Percentiles rank a stretch among this genome's conserved stretches.
These are phyloP conservation scores for Psilocybe subaeruginosa DNA, from an alignment of 768 basidiomycete species.

Conservation along the genomic window DNA sequence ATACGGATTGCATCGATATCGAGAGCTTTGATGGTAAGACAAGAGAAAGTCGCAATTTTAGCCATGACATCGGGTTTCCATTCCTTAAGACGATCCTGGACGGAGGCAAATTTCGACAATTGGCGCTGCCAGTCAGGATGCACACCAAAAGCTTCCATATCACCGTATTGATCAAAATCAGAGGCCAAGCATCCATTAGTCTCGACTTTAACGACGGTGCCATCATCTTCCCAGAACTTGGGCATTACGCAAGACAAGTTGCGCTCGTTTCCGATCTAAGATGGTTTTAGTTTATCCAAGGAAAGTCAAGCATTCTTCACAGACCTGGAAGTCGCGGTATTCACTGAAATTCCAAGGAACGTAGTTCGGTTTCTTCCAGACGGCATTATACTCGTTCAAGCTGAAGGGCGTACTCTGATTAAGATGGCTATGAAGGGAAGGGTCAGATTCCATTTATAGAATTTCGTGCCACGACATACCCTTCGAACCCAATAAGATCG, in stretches of 20 bases:
- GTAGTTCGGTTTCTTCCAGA: conserved; percentile 77
- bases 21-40: conserved; percentile 85
- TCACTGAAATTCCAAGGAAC: conserved; percentile 85
- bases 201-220: conserved; percentile 59
- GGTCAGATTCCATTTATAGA: conserved; percentile 8
- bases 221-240: conserved; percentile 80
- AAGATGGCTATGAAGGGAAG: conserved; percentile 52
- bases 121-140: conserved; percentile 95
- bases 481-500: conserved; percentile 84
- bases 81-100: conserved; percentile 94
- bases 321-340: conserved; percentile 81
- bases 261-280: conserved; percentile 66
- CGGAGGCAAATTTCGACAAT: conserved; percentile 92
- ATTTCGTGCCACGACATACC: conserved; percentile 43
- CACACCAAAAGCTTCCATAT: conserved; percentile 98
- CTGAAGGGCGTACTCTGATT: conserved; percentile 83
- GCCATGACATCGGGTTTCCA: conserved; percentile 83
- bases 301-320: conserved; percentile 21
- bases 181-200: conserved; percentile 75
- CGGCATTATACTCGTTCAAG: conserved; percentile 69
- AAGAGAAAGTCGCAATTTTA: conserved; percentile 78
- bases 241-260: conserved; percentile 80
- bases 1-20: conserved; percentile 95
- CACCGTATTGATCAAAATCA: conserved; percentile 95
- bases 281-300: conserved; percentile 7